Base-by-base conservation (phyloP, 768 basidiomycete species). In the Collybiopsis luxurians region DNA sequence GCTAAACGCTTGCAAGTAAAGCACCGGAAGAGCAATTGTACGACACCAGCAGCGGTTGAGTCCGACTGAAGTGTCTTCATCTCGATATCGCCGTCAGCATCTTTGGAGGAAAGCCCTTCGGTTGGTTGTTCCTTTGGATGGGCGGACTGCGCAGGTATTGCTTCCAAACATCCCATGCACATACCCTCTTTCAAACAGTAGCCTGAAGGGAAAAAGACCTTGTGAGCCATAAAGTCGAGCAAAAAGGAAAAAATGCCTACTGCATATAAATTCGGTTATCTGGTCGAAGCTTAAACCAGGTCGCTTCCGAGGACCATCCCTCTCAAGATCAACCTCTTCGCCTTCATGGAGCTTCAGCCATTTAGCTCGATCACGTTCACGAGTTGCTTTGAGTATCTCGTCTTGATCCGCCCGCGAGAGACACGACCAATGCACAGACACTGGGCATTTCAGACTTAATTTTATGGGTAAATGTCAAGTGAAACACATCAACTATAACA, bases 261-360 rank as follows among this genome's bases (percentile, higher is more conserved):
- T 81, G 64, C 92, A 94, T 27, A 91, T 73, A 61, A 92, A 94
- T 62, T 92, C 89, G 0, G 90, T 92, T 7, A 80, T 89, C 68
- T 90, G 78, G 57, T 81, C 64, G 34, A 73, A 58, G 43, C 71
- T 71, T 11, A 92, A 73, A 0, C 68, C 75, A 13, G 66, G 63
- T 30, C 82, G 79, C 66, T 82, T 82, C 3, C 65, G 66, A 38
- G 79, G 77, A 43, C 75, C 71, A 39, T 64, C 64, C 26, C 61
- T 60, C 24, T 58, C 63, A 1, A 63, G 49, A 23, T 60, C 57
- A 7, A 61, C 38, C 21, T 62, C 61, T 53, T 66, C 65, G 31
- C 64, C 56, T 28, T 63, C 40, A 44, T 61, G 64, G 44, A 64
- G 59, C 54, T 57, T 57, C 30, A 70, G 69, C 76, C 76, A 75